Base-by-base conservation (phyloP, 2,329 filamentous ascomycete genomes). In the Pleurostoma richardsiae region DNA sequence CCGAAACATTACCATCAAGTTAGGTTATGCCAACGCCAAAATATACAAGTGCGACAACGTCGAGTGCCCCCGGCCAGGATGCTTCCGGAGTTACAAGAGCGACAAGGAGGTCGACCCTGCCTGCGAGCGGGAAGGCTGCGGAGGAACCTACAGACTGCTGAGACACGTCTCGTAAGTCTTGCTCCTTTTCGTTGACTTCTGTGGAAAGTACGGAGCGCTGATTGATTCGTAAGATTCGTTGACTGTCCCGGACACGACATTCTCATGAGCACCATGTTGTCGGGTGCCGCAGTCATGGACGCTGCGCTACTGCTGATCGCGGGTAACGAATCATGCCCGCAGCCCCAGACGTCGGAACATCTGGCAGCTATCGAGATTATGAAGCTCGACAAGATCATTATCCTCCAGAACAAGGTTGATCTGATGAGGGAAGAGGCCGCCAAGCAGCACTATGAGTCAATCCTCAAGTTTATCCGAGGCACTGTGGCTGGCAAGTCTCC, bases 241-340 rank as follows among this genome's bases (percentile, higher is more conserved):
- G 94, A 97, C 71, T 97, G 94, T 79, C 94, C 94, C 48, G 94
- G 94, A 71, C 94, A 99, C 88, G 94, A 99, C 74, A 99, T 99
- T 90, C 91, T 99, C 69, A 99, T 99, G 94, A 97, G 92, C 73
- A 99, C 94, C 61, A 99, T 99, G 94, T 85, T 99, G 79, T 99
- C 94, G 64, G 94, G 94, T 64, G 94, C 94, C 60, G 94, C 94
- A 54, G 94, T 99, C 80, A 99, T 99, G 94, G 94, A 99, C 72
- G 94, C 94, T 55, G 94, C 94, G 19, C 82, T 99, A 50, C 83
- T 99, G 47, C 80, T 99, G 46, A 96, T 99, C 66, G 94, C 94
- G 52, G 94, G 94, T 67, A 99, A 99, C 75, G 94, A 99, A 85
- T 85, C 89, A 44, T 97, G 94, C 76, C 94, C 94, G 31, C 94